These are phyloP conservation scores for Coccomyxa sp. DNA, from an alignment of 139 green algal species.

Conservation along the genomic window DNA sequence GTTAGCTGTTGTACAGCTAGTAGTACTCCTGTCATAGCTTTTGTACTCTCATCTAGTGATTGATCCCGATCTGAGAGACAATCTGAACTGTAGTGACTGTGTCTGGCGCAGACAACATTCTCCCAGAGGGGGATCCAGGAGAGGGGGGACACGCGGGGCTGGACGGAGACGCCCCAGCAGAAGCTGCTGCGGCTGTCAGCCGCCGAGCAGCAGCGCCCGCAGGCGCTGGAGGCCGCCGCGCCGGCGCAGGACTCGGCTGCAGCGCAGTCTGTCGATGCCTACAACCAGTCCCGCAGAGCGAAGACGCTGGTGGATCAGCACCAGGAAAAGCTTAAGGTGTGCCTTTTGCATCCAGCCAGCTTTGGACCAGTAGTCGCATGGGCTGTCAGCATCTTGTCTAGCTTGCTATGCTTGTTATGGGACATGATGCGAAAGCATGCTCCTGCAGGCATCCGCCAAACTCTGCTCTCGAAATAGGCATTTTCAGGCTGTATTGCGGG, in stretches of 20 bases:
- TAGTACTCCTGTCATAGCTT: too few species aligned
- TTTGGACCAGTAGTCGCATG: background rate
- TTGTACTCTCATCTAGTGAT: too few species aligned
- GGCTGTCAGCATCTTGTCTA: background rate
- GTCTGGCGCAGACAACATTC: slow-evolving; percentile 25
- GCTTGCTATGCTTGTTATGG: background rate
- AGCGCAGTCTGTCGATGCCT: slow-evolving; percentile 29
- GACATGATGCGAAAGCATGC: background rate
- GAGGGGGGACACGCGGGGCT: slow-evolving; percentile 57
- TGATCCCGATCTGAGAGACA: too few species aligned
- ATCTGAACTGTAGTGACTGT: too few species aligned
- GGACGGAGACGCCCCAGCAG: slow-evolving; percentile 66
- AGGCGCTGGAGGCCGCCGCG: background rate
- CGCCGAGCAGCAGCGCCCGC: slow-evolving; percentile 6
- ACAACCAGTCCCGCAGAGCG: slow-evolving; percentile 32
- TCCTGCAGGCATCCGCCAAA: slow-evolving; percentile 1
- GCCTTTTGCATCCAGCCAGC: background rate
- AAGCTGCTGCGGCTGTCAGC: slow-evolving; percentile 28
- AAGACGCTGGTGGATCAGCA: slow-evolving; percentile 76
- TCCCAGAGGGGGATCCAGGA: slow-evolving; percentile 11
- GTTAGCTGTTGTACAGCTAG: too few species aligned
- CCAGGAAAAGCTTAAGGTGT: slow-evolving; percentile 25
- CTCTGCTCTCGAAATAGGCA: slow-evolving; percentile 8
- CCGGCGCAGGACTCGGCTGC: slow-evolving; percentile 1
- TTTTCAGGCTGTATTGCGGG: too few species aligned